A percentile compares a stretch with the other conserved stretches of the same genome.
phyloP scores from a whole-genome alignment of 2,329 filamentous ascomycete species.

The Penicillium sp. region DNA sequence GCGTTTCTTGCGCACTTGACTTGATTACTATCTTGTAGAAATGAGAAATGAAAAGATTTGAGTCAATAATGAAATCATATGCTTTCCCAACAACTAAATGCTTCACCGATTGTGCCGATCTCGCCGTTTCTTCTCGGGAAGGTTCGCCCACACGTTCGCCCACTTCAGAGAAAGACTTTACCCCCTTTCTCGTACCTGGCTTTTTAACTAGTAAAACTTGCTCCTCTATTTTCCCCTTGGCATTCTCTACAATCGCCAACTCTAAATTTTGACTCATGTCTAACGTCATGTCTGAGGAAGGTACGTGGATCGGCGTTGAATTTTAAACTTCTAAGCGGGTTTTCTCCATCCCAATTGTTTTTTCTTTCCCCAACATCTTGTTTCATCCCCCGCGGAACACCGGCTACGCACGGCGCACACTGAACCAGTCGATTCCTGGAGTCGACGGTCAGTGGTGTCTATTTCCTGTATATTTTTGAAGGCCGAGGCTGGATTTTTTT shows the following conservation, averaged over 20 bases:
- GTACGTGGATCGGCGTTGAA: constrained; percentile 16
- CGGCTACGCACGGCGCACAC: background rate
- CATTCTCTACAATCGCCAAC: background rate
- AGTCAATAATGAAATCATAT: background rate
- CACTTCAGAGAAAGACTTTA: background rate
- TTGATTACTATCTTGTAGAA: background rate
- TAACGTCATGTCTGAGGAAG: constrained; percentile 14
- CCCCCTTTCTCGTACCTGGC: background rate
- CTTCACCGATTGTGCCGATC: constrained; percentile 16
- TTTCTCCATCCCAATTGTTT: constrained; percentile 8
- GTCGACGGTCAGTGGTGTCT: background rate
- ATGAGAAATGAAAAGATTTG: background rate
- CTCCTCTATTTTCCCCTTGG: background rate
- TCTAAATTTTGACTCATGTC: background rate
- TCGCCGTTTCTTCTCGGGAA: constrained; percentile 11
- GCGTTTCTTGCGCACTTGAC: background rate
- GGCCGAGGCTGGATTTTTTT: background rate
- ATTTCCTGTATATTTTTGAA: background rate
- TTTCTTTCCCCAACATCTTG: constrained; percentile 16
- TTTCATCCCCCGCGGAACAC: background rate
- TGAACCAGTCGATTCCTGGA: background rate
- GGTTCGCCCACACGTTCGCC: constrained; percentile 7
- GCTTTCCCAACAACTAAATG: background rate
- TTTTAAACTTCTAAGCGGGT: constrained; percentile 14
- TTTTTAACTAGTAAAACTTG: background rate